Conservation (phyloP, 2,329 filamentous ascomycete genomes). For the Cytospora piceae region DNA sequence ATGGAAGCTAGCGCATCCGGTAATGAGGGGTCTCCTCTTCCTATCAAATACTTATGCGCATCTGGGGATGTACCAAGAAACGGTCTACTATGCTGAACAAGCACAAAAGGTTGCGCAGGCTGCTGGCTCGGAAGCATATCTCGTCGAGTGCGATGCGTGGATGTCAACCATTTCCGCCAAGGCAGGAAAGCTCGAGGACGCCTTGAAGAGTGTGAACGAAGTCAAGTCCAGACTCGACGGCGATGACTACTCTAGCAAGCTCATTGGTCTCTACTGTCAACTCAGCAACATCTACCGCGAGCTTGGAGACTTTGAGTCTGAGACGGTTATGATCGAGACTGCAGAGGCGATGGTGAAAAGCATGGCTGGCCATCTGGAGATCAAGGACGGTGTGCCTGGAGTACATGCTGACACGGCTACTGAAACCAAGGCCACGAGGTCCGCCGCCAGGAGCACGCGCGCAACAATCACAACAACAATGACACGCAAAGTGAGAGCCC, state of each 20-base stretch:
- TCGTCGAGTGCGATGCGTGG: constrained; percentile 58
- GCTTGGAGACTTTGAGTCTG: constrained; percentile 49
- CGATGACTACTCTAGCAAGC: constrained; percentile 48
- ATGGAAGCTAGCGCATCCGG: constrained; percentile 76
- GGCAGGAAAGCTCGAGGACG: constrained; percentile 62
- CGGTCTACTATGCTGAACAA: constrained; percentile 84
- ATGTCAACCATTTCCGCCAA: constrained; percentile 59
- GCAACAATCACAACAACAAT: constrained; percentile 35
- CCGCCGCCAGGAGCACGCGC: constrained; percentile 39
- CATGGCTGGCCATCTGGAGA: constrained; percentile 34
- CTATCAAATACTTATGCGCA: constrained; percentile 80
- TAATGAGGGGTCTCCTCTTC: constrained; percentile 73
- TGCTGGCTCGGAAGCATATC: constrained; percentile 64
- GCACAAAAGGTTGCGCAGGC: constrained; percentile 75
- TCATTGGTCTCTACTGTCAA: constrained; percentile 56
- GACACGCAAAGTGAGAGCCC: constrained; percentile 35
- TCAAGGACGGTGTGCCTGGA: not conserved
- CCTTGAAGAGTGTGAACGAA: constrained; percentile 57
- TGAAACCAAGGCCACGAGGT: constrained; percentile 42
- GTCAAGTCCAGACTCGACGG: constrained; percentile 56
- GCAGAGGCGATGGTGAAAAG: constrained; percentile 53
- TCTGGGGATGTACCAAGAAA: constrained; percentile 85
- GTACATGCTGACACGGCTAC: constrained; percentile 37
- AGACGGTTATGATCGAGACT: constrained; percentile 48
- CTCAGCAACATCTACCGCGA: constrained; percentile 60